Conservation (phyloP, 768 basidiomycete genomes). For the Suillus cothurnatus region DNA sequence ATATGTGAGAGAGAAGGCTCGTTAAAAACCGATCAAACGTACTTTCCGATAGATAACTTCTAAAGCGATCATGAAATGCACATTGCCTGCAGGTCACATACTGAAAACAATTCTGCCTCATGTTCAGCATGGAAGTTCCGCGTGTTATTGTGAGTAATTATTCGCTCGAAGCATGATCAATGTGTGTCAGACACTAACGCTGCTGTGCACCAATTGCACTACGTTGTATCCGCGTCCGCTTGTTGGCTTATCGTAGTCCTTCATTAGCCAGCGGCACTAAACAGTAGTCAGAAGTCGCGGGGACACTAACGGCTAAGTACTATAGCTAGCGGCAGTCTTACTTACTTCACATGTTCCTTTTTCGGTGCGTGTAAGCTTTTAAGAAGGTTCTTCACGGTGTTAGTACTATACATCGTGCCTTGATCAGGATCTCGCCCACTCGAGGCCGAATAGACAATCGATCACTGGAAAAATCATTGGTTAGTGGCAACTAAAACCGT, state of each 20-base stretch:
- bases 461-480: neutral
- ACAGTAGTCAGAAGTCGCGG: constrained; percentile 1
- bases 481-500: neutral
- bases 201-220: neutral
- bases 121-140: constrained; percentile 33
- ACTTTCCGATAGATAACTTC: constrained; percentile 23
- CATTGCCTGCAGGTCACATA: constrained; percentile 19
- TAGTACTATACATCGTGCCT: neutral
- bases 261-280: neutral
- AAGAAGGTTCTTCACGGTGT: neutral
- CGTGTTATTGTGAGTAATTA: constrained; percentile 34
- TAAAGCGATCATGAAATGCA: constrained; percentile 22
- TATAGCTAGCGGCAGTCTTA: neutral
- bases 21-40: constrained; percentile 26
- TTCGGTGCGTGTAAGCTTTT: neutral
- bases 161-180: constrained; percentile 17
- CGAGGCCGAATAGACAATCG: constrained; percentile 2
- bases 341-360: neutral
- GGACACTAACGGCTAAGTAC: neutral
- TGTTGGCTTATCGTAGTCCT: neutral
- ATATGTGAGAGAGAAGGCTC: constrained; percentile 24
- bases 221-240: neutral
- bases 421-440: neutral
- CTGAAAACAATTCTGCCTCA: constrained; percentile 27
- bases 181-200: neutral